A percentile compares a stretch with the other conserved stretches of the same genome.
Evolutionary conservation across 1,284 basidiomycete genomes (phyloP).

Genomic region (Agaricales sp.): DNA sequence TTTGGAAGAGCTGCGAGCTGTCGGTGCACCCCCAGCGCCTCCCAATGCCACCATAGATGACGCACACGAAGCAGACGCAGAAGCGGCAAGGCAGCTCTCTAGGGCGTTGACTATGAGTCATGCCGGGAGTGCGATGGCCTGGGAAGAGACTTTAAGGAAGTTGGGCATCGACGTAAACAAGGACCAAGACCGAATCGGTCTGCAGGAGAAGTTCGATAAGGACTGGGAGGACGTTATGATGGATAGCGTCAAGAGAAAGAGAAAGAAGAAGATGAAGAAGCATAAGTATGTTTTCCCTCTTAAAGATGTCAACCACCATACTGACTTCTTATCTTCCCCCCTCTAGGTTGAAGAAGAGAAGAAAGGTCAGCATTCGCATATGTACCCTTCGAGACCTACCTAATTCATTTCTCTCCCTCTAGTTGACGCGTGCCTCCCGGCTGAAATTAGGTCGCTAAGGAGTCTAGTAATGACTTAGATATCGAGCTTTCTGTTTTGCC

Average conservation of each 20-base stretch:
- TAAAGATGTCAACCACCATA: conserved; percentile 2
- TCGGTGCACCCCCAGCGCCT: not conserved
- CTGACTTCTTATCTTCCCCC: conserved; percentile 2
- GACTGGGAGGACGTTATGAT: conserved; percentile 53
- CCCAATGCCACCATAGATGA: conserved; percentile 28
- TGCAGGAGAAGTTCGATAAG: conserved; percentile 40
- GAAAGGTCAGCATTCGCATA: conserved; percentile 21
- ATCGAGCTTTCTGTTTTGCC: not conserved
- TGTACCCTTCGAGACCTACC: conserved; percentile 5
- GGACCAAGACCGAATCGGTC: conserved; percentile 32
- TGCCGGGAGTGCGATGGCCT: conserved; percentile 46
- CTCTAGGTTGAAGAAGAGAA: conserved; percentile 33
- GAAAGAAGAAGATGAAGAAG: conserved; percentile 84
- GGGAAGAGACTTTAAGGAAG: conserved; percentile 51
- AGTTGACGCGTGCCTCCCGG: not conserved
- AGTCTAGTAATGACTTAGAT: no score
- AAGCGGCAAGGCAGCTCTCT: conserved; percentile 63
- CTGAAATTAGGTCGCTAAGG: not conserved
- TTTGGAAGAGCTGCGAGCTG: not conserved
- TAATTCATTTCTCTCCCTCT: not conserved
- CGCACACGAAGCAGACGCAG: conserved; percentile 57
- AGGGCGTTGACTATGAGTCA: conserved; percentile 56
- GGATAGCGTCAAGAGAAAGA: conserved; percentile 76
- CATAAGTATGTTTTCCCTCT: conserved; percentile 58
- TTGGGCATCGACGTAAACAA: conserved; percentile 46